A percentile compares a stretch with the other conserved stretches of the same genome.
Conservation (phyloP, 768 basidiomycete species). For the Rhizopogon roseolus region DNA sequence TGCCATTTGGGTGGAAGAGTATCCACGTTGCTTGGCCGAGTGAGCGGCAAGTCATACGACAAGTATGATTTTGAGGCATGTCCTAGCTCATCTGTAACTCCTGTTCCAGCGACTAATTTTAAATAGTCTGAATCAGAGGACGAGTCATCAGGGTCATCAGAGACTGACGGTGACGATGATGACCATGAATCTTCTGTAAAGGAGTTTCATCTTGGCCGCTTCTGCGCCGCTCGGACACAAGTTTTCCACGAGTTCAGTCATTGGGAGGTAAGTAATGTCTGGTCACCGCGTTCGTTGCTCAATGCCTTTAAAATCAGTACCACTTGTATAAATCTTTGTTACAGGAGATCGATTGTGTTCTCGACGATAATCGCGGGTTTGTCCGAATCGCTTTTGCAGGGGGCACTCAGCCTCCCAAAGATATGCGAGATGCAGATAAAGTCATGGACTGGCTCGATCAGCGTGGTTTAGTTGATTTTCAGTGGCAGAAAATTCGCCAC, state of each 20-base stretch:
- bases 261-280: constrained; percentile 64
- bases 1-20: constrained; percentile 71
- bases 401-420: constrained; percentile 55
- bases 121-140: constrained; percentile 10
- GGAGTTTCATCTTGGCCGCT: constrained; percentile 69
- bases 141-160: constrained; percentile 20
- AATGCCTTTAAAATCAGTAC: constrained; percentile 39
- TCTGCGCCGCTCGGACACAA: constrained; percentile 65
- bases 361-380: constrained; percentile 39
- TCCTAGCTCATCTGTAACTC: neutral
- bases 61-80: constrained; percentile 59
- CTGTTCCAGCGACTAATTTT: neutral
- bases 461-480: constrained; percentile 57
- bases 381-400: constrained; percentile 54
- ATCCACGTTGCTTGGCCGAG: constrained; percentile 56
- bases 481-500: constrained; percentile 66
- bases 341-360: constrained; percentile 55
- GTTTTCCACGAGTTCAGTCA: constrained; percentile 73
- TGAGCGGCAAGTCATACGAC: constrained; percentile 71
- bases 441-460: constrained; percentile 79
- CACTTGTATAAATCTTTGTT: constrained; percentile 55
- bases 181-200: constrained; percentile 6
- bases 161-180: constrained; percentile 17
- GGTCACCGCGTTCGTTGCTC: neutral
- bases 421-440: constrained; percentile 69